Percentiles rank a stretch among this genome's conserved stretches.
Conservation (phyloP, 2,329 filamentous ascomycete genomes). For the Eurotiales sp. region DNA sequence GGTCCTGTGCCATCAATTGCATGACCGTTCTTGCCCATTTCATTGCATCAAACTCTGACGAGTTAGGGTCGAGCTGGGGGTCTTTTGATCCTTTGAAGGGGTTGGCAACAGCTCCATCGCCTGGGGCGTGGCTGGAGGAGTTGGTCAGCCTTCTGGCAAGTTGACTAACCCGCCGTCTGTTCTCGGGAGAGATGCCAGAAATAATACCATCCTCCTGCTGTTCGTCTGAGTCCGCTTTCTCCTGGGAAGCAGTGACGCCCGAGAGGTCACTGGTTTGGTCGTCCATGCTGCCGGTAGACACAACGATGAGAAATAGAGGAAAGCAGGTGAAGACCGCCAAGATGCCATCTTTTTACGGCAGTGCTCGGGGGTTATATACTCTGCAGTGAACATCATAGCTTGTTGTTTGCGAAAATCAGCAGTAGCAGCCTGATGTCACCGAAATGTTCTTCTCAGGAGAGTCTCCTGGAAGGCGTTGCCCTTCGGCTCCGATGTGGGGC, state of each 20-base stretch:
- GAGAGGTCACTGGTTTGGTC: not conserved
- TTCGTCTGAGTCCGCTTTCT: not conserved
- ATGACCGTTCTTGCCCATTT: constrained; percentile 43
- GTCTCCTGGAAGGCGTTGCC: too few relatives aligned
- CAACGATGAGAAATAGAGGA: not conserved
- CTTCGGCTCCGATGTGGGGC: not conserved
- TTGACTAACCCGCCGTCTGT: not conserved
- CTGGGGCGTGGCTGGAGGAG: not conserved
- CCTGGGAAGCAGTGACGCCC: not conserved
- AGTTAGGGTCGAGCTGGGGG: constrained; percentile 40
- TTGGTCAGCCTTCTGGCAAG: not conserved
- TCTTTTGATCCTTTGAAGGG: constrained; percentile 33
- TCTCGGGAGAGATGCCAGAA: not conserved
- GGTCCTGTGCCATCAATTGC: constrained; percentile 26
- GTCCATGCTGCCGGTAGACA: not conserved
- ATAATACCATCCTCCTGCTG: not conserved
- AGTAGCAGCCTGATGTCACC: too few relatives aligned
- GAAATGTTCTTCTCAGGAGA: too few relatives aligned
- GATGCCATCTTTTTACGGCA: not conserved
- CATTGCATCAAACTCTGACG: constrained; percentile 39
- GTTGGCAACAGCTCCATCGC: constrained; percentile 20
- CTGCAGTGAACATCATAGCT: not conserved
- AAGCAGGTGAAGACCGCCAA: not conserved
- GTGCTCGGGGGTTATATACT: not conserved
- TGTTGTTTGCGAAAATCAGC: not conserved